These are phyloP conservation scores for Aureobasidium sp. DNA, from an alignment of 2,329 filamentous ascomycete genomes.

Conservation along the genomic window DNA sequence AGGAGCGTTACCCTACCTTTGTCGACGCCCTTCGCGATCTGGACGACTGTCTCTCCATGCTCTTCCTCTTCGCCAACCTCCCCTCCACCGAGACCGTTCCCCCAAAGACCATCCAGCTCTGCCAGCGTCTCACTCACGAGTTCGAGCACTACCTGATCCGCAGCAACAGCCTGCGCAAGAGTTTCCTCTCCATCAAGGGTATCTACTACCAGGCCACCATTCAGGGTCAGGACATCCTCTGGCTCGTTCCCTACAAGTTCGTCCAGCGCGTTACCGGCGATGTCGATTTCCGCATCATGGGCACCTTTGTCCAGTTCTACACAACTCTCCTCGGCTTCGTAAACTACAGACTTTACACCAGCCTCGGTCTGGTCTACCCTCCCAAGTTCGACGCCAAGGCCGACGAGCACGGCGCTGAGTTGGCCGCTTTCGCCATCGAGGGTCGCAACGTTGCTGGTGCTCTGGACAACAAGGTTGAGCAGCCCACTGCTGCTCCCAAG, in stretches of 20 bases:
- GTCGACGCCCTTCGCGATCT: slow-evolving; percentile 87
- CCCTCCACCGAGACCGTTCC: slow-evolving; percentile 84
- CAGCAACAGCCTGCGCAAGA: slow-evolving; percentile 85
- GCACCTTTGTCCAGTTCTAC: slow-evolving; percentile 98
- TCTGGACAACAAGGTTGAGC: slow-evolving; percentile 22
- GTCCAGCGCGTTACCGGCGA: slow-evolving; percentile 90
- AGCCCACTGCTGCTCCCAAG: slow-evolving; percentile 14
- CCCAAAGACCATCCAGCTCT: slow-evolving; percentile 89
- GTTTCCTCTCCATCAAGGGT: slow-evolving; percentile 96
- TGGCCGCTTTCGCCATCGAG: slow-evolving; percentile 86
- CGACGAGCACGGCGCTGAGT: slow-evolving; percentile 82
- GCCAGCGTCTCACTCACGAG: slow-evolving; percentile 85
- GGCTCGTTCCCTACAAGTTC: slow-evolving; percentile 96
- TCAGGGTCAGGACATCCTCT: slow-evolving; percentile 91
- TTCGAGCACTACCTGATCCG: slow-evolving; percentile 97
- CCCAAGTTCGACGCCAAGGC: slow-evolving; percentile 83
- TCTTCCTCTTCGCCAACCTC: slow-evolving; percentile 95
- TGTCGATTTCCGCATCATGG: slow-evolving; percentile 98
- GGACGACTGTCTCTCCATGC: slow-evolving; percentile 92
- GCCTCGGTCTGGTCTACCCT: slow-evolving; percentile 85
- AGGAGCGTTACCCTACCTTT: slow-evolving; percentile 96
- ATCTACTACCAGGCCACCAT: slow-evolving; percentile 99
- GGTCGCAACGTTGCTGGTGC: slow-evolving; percentile 44
- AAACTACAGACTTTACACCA: slow-evolving; percentile 91
- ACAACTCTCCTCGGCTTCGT: slow-evolving; percentile 92